Conservation (phyloP, 2,329 filamentous ascomycete species). For the Cladosporium oxysporum region DNA sequence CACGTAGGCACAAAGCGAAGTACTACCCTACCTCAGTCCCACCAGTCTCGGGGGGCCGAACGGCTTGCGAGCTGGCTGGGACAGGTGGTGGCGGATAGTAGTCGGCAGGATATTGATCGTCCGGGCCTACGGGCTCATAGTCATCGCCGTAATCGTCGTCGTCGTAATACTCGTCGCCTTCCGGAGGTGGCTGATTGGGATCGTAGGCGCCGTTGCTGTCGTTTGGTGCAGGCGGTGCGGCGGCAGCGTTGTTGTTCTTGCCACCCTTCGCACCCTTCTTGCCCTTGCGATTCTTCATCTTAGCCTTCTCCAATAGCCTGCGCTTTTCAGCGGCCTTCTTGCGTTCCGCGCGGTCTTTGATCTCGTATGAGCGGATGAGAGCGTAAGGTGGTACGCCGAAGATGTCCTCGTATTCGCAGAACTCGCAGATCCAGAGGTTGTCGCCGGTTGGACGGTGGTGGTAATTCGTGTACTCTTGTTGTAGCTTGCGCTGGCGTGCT, state of each 20-base stretch:
- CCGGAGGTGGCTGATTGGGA: slow-evolving; percentile 32
- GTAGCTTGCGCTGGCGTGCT: slow-evolving; percentile 73
- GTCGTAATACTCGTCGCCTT: slow-evolving; percentile 37
- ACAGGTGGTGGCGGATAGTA: slow-evolving; percentile 31
- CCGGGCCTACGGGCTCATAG: slow-evolving; percentile 31
- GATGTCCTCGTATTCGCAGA: slow-evolving; percentile 96
- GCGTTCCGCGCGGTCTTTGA: slow-evolving; percentile 84
- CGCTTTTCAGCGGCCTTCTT: slow-evolving; percentile 84
- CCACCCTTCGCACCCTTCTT: slow-evolving; percentile 75
- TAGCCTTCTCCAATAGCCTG: slow-evolving; percentile 84
- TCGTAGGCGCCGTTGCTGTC: slow-evolving; percentile 30
- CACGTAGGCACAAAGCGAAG: background rate
- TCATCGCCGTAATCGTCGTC: slow-evolving; percentile 34
- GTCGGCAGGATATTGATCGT: slow-evolving; percentile 28
- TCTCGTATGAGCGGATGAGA: slow-evolving; percentile 87
- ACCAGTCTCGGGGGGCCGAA: slow-evolving; percentile 7
- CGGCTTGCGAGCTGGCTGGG: slow-evolving; percentile 18
- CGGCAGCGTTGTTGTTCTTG: slow-evolving; percentile 28
- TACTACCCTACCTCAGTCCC: background rate
- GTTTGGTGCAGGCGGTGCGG: slow-evolving; percentile 21
- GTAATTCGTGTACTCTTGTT: slow-evolving; percentile 75
- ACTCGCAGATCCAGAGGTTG: slow-evolving; percentile 94
- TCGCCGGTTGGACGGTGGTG: slow-evolving; percentile 69
- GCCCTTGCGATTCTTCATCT: slow-evolving; percentile 86
- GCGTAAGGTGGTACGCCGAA: slow-evolving; percentile 85